phyloP scores from a whole-genome alignment of 2,329 filamentous ascomycete genomes.

The Penicillium sp. region DNA sequence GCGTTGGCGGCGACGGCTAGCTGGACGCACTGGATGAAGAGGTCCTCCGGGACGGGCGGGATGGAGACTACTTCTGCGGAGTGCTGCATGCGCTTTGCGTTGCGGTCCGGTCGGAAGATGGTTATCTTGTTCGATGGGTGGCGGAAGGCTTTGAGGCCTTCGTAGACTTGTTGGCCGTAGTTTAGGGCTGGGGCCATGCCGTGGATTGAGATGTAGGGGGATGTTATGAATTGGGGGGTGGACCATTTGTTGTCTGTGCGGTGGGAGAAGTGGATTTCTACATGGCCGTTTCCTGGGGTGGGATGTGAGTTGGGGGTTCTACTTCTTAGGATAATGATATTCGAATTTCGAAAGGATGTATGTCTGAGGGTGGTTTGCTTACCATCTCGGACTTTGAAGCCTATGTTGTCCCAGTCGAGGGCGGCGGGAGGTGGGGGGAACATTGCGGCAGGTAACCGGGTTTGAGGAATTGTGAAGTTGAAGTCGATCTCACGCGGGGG shows the following conservation, averaged over 20 bases:
- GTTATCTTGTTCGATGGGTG: slow-evolving; percentile 61
- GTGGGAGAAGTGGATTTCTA: slow-evolving; percentile 78
- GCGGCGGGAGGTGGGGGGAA: slow-evolving; percentile 35
- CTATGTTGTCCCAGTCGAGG: slow-evolving; percentile 82
- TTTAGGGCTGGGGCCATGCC: slow-evolving; percentile 94
- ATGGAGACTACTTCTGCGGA: slow-evolving; percentile 80
- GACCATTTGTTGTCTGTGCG: slow-evolving; percentile 71
- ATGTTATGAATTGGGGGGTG: slow-evolving; percentile 70
- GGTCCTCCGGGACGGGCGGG: slow-evolving; percentile 69
- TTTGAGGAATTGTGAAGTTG: neutral
- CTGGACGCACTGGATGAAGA: slow-evolving; percentile 72
- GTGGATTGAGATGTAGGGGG: slow-evolving; percentile 83
- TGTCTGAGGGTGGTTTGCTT: slow-evolving; percentile 22
- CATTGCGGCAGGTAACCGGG: slow-evolving; percentile 15
- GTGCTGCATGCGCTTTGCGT: slow-evolving; percentile 79
- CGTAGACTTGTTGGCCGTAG: slow-evolving; percentile 96
- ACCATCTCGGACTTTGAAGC: slow-evolving; percentile 91
- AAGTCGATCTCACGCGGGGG: neutral
- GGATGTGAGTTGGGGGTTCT: no score
- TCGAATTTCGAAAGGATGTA: no score
- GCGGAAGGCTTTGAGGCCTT: slow-evolving; percentile 97
- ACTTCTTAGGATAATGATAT: no score
- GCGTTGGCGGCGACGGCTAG: slow-evolving; percentile 85
- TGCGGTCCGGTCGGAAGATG: slow-evolving; percentile 83
- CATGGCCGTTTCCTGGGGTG: slow-evolving; percentile 76